These are phyloP conservation scores for Ichthyophonus hoferi DNA, from an alignment of 208 protist species.

Conservation along the genomic window DNA sequence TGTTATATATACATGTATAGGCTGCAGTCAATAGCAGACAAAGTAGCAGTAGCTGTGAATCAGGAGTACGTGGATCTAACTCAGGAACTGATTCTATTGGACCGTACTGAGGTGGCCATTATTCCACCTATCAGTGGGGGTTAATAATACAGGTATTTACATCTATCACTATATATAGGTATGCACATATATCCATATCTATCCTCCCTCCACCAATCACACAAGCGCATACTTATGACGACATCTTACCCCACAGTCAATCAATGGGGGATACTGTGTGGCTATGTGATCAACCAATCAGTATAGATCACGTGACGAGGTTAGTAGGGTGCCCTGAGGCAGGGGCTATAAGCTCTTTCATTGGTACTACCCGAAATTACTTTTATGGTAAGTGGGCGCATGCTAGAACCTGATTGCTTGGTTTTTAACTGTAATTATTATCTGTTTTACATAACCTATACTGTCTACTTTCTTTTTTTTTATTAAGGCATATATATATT, in stretches of 20 bases:
- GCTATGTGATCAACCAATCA: background rate
- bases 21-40: background rate
- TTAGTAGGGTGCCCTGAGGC: background rate
- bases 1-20: too few species aligned
- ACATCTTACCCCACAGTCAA: too few species aligned
- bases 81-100: background rate
- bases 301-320: background rate
- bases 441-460: background rate
- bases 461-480: background rate
- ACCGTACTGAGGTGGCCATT: background rate
- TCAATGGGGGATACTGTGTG: background rate
- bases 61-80: background rate
- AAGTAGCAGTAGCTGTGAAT: slow-evolving; percentile 11
- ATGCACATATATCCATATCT: too few species aligned
- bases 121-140: slow-evolving; percentile 20
- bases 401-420: background rate
- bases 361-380: slow-evolving; percentile 23
- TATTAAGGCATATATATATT: background rate
- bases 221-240: too few species aligned
- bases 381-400: slow-evolving; percentile 4
- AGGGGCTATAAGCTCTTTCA: slow-evolving; percentile 1
- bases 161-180: too few species aligned
- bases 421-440: background rate
- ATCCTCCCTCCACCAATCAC: too few species aligned
- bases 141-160: slow-evolving; percentile 13